Evolutionary conservation across 73 alveolate species (phyloP).

Genomic region (Effrenium voratum): DNA sequence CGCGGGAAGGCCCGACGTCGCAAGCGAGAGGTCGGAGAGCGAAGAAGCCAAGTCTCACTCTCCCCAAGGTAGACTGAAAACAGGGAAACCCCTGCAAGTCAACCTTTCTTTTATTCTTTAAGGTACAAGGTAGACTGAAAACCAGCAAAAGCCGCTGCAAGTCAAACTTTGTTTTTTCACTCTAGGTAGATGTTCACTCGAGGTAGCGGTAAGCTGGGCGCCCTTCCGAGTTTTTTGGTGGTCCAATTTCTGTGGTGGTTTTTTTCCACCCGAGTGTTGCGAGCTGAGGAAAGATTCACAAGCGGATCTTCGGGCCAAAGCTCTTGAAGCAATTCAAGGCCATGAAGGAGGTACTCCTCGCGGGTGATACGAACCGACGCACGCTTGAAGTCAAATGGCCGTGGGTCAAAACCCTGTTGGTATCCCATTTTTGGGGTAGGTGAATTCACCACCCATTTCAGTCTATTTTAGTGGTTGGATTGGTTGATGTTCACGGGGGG

Average conservation of each 20-base stretch:
- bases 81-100: background rate
- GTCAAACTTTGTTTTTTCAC: too few relatives aligned
- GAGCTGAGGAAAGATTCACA: conserved; percentile 25
- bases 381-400: background rate
- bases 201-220: too few relatives aligned
- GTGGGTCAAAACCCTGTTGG: too few relatives aligned
- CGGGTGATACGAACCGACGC: conserved; percentile 23
- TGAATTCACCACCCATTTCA: too few relatives aligned
- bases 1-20: background rate
- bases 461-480: too few relatives aligned
- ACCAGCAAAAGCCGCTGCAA: background rate
- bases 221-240: too few relatives aligned
- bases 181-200: too few relatives aligned
- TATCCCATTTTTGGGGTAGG: too few relatives aligned
- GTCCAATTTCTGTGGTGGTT: too few relatives aligned
- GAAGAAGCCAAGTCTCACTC: background rate
- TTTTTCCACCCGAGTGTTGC: too few relatives aligned
- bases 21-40: background rate
- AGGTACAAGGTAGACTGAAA: background rate
- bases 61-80: background rate
- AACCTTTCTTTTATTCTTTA: too few relatives aligned
- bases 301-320: conserved; percentile 58
- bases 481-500: too few relatives aligned
- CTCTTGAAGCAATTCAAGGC: conserved; percentile 46
- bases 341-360: conserved; percentile 44